Base-by-base conservation (phyloP, 306 rosid species). In the Heteromeles arbutifolia region DNA sequence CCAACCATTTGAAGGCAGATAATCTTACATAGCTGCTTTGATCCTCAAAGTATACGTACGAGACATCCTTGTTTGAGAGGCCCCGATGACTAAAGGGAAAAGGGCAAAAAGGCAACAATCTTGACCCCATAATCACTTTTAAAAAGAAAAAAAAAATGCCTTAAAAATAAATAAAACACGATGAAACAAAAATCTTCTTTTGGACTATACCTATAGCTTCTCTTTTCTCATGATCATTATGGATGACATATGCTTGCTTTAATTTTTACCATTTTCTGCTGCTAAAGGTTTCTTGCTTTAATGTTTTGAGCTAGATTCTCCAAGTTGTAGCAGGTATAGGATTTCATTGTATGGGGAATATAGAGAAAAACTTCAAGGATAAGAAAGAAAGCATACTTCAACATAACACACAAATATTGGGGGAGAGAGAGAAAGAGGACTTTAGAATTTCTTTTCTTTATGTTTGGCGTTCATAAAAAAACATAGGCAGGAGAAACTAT, bases 121-220 rank as follows among this genome's bases (percentile, higher is more conserved):
- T 85, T 89, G 97, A 87, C 94, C 88, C 88, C 88, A 86, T 85
- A 75, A 85, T 87, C 84, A 84, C 88, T 87, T 89, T 91, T 84
- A 68, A 78, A 83, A 79, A 82, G 84, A 71, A 28, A 34, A 50
- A 50, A 53, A 74, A 80, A 70, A 57, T 31, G 18, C 52, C 22
- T 80, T 13, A 43, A 18, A 68, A 65, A 34, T 28, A 19, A 74
- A 74, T 63, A 82, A 84, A 85, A 72, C 77, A 87, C 80, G 77
- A 77, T 79, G 73, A 80, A 80, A 78, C 82, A 83, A 83, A 87
- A 87, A 81, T 77, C 80, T 73, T 84, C 85, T 84, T 91, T 89
- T 89, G 92, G 85, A 85, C 79, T 85, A 74, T 81, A 83, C 82
- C 85, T 79, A 29, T 79, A 79, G 80, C 73, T 37, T 76, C 65